A percentile compares a stretch with the other conserved stretches of the same genome.
phyloP scores from a whole-genome alignment of 495 filamentous ascomycete species.

The Geoglossum glabrum region DNA sequence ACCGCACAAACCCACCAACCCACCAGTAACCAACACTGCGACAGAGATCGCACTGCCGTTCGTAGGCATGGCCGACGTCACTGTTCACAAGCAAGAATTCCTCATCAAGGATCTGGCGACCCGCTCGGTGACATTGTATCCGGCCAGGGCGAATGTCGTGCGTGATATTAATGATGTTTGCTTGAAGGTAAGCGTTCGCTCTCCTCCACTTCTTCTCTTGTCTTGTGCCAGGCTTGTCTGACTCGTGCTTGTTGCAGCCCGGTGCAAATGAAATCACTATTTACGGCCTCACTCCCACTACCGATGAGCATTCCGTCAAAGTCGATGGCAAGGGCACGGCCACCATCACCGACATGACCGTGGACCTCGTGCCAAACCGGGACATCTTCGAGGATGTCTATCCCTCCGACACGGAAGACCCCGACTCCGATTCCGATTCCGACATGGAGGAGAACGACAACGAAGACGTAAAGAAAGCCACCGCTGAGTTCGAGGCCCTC shows the following conservation, averaged over 20 bases:
- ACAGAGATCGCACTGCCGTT: no score
- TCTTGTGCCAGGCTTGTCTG: neutral
- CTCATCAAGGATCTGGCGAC: conserved; percentile 33
- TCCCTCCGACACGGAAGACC: conserved; percentile 19
- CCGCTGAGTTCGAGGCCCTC: conserved; percentile 7
- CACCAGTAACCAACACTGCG: no score
- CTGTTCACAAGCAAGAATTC: conserved; percentile 8
- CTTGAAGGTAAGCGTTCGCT: conserved; percentile 25
- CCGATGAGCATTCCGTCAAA: conserved; percentile 47
- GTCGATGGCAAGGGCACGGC: conserved; percentile 41
- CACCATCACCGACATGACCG: conserved; percentile 44
- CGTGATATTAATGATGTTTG: conserved; percentile 40
- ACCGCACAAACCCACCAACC: no score
- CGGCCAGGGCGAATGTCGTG: conserved; percentile 36
- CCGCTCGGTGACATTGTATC: conserved; percentile 40
- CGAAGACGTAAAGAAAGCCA: neutral
- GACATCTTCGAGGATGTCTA: conserved; percentile 38
- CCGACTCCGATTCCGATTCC: conserved; percentile 17
- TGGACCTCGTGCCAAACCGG: conserved; percentile 38
- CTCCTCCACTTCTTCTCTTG: neutral
- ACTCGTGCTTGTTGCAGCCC: conserved; percentile 12
- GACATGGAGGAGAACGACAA: conserved; percentile 18
- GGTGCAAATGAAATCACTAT: conserved; percentile 45
- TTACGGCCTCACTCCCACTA: conserved; percentile 39
- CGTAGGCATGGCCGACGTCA: neutral